These are phyloP conservation scores for Eimeria necatrix DNA, from an alignment of 169 alveolate species.

Conservation along the genomic window DNA sequence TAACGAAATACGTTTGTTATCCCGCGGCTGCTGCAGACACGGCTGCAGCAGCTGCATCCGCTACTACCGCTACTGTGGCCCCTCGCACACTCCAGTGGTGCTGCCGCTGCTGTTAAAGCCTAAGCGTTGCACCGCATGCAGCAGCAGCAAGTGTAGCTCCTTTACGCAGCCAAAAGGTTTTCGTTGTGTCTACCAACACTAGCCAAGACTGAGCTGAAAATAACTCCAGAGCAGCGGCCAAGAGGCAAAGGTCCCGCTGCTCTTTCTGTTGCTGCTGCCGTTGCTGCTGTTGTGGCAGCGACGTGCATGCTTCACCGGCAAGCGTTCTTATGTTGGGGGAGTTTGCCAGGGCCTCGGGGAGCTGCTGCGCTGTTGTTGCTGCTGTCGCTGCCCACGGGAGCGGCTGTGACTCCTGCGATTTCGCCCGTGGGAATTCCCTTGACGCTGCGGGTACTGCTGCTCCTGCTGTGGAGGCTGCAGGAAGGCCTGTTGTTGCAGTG, in stretches of 20 bases:
- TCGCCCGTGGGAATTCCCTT: not conserved
- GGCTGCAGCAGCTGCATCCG: not conserved
- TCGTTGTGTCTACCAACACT: no score
- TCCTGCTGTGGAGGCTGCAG: not conserved
- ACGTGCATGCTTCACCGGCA: not conserved
- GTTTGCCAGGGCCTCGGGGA: not conserved
- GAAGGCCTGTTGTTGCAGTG: not conserved
- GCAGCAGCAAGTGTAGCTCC: not conserved
- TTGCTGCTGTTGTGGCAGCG: not conserved
- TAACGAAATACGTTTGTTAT: not conserved
- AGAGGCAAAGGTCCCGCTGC: not conserved
- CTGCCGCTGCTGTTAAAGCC: not conserved
- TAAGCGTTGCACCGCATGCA: not conserved
- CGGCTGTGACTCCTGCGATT: slow-evolving; percentile 7
- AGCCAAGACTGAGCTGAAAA: not conserved
- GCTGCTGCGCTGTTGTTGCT: not conserved
- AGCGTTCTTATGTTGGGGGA: not conserved
- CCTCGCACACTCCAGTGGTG: not conserved
- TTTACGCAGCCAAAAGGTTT: not conserved
- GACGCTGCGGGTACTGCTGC: slow-evolving; percentile 15
- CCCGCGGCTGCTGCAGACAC: not conserved
- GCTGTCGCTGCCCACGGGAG: slow-evolving; percentile 14
- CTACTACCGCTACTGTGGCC: not conserved
- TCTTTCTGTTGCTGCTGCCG: not conserved
- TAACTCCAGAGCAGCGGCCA: not conserved